Percentiles rank a stretch among this genome's conserved stretches.
phyloP scores from a whole-genome alignment of 1,139 yeast genomes.

The Wickerhamomyces sp. region DNA sequence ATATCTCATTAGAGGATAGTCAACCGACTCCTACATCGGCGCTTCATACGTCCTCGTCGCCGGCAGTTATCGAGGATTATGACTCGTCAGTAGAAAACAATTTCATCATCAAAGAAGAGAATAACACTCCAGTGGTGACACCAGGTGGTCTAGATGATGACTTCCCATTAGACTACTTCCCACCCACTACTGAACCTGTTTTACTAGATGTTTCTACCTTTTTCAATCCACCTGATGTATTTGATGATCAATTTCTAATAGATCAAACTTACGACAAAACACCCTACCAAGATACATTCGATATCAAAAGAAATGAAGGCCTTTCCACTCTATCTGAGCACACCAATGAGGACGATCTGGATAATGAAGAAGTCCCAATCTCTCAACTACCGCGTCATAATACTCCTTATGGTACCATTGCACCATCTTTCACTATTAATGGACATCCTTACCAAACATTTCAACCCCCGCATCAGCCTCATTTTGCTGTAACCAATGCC shows the following conservation, averaged over 20 bases:
- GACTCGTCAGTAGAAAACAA: slow-evolving; percentile 7
- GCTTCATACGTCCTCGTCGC: background rate
- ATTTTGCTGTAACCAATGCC: slow-evolving; percentile 27
- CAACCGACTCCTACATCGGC: slow-evolving; percentile 6
- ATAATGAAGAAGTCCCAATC: slow-evolving; percentile 13
- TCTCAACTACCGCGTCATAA: slow-evolving; percentile 8
- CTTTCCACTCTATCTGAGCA: slow-evolving; percentile 1
- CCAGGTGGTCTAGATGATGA: slow-evolving; percentile 47
- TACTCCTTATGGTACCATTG: background rate
- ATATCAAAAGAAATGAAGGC: slow-evolving; percentile 5
- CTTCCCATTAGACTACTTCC: slow-evolving; percentile 65
- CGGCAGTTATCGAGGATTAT: slow-evolving; percentile 1
- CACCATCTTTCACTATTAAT: background rate
- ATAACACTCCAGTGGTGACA: slow-evolving; percentile 16
- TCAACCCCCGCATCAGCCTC: slow-evolving; percentile 11
- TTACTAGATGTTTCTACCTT: slow-evolving; percentile 23
- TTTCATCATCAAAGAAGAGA: slow-evolving; percentile 20
- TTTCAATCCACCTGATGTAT: slow-evolving; percentile 28
- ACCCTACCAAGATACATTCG: slow-evolving; percentile 21
- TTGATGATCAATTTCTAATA: slow-evolving; percentile 42
- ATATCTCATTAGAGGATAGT: background rate
- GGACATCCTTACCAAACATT: slow-evolving; percentile 4
- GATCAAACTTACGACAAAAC: slow-evolving; percentile 44
- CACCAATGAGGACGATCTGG: slow-evolving; percentile 4
- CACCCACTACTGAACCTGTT: slow-evolving; percentile 23